These are phyloP conservation scores for Elasticomyces elasticus DNA, from an alignment of 495 filamentous ascomycete species.

Conservation along the genomic window DNA sequence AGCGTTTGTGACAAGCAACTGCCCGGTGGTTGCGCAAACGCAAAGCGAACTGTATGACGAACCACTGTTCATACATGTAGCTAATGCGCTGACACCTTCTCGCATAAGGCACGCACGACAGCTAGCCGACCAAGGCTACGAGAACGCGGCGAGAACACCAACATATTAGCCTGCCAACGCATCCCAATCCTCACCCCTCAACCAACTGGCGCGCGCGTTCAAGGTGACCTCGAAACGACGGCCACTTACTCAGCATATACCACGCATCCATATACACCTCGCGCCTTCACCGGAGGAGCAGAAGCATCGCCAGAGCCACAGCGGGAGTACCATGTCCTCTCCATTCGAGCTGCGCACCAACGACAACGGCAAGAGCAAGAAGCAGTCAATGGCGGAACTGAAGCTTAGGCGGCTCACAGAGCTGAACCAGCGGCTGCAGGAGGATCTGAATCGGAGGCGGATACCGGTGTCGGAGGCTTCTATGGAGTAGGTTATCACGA, in stretches of 20 bases:
- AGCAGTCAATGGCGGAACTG: conserved; percentile 97
- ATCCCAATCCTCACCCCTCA: background rate
- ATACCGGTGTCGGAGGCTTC: conserved; percentile 92
- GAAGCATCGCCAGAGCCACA: background rate
- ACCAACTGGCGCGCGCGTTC: background rate
- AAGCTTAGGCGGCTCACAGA: conserved; percentile 94
- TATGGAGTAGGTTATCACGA: conserved; percentile 58
- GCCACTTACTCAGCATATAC: background rate
- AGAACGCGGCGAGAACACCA: conserved; percentile 6
- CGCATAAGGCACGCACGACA: background rate
- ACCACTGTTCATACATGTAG: background rate
- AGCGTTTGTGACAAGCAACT: background rate
- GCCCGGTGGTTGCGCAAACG: background rate
- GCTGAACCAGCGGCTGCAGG: conserved; percentile 84
- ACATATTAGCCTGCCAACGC: conserved; percentile 2
- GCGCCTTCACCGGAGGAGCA: conserved; percentile 2
- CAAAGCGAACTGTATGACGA: conserved; percentile 6
- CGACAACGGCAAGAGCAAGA: conserved; percentile 72
- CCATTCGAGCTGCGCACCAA: conserved; percentile 35
- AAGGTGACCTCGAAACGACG: background rate
- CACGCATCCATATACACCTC: conserved; percentile 11
- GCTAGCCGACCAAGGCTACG: background rate
- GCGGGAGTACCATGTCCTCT: conserved; percentile 26
- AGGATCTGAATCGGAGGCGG: conserved; percentile 87
- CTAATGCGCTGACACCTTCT: background rate